These are phyloP conservation scores for Hygrophila difformis DNA, from an alignment of 257 asterid genomes.

Conservation along the genomic window DNA sequence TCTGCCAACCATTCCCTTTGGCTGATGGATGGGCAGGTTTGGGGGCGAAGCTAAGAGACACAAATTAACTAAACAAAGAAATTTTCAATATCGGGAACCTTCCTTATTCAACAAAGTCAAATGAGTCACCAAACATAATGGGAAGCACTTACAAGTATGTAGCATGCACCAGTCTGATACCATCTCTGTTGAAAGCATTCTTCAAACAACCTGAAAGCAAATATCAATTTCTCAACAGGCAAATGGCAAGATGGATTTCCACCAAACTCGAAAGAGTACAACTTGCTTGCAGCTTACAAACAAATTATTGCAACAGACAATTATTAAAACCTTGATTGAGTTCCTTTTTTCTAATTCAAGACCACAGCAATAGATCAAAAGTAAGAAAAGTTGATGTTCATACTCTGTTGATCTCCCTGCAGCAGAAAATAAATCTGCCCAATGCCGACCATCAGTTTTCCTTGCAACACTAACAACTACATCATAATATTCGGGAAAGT, in stretches of 20 bases:
- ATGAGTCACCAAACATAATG: neutral
- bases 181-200: constrained; percentile 65
- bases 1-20: too few species aligned
- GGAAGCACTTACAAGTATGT: constrained; percentile 46
- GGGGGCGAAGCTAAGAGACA: too few species aligned
- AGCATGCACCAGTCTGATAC: constrained; percentile 73
- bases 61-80: too few species aligned
- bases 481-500: constrained; percentile 89
- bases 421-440: constrained; percentile 95
- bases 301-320: too few species aligned
- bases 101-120: constrained; percentile 10
- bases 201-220: constrained; percentile 49
- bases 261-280: too few species aligned
- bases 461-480: constrained; percentile 99
- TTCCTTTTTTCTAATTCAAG: constrained; percentile 6
- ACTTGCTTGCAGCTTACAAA: too few species aligned
- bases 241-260: too few species aligned
- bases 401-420: constrained; percentile 99
- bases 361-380: neutral
- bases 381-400: constrained; percentile 21
- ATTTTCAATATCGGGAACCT: neutral
- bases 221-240: constrained; percentile 14
- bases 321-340: too few species aligned
- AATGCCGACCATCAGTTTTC: constrained; percentile 98
- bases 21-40: too few species aligned